phyloP scores from a whole-genome alignment of 2,329 filamentous ascomycete species.

The Sporothrix variecibatus region DNA sequence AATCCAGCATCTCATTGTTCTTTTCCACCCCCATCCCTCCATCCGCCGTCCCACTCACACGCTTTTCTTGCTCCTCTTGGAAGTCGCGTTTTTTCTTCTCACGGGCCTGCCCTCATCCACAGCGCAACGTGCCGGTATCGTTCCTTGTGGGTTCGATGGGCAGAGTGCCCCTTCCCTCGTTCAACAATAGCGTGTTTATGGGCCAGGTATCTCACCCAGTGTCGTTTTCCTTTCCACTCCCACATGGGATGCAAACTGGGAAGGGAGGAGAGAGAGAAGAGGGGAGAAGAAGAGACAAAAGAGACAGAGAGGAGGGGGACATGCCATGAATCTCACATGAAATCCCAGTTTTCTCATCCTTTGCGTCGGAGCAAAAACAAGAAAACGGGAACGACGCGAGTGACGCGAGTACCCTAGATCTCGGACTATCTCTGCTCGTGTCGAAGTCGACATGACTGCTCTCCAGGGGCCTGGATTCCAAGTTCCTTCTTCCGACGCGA shows the following conservation, averaged over 20 bases:
- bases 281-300: neutral
- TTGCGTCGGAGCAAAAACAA: conserved; percentile 8
- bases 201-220: neutral
- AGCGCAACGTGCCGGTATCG: neutral
- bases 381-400: neutral
- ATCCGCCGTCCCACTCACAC: neutral
- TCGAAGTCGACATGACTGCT: neutral
- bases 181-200: neutral
- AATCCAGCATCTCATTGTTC: neutral
- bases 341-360: neutral
- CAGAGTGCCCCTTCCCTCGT: neutral
- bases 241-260: neutral
- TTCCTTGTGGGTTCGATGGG: conserved; percentile 10
- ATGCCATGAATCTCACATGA: neutral
- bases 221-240: no score
- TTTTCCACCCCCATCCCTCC: neutral
- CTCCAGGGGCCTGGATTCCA: neutral
- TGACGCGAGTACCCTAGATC: neutral
- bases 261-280: neutral
- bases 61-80: neutral
- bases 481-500: neutral
- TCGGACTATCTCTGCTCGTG: neutral
- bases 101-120: neutral
- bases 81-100: neutral
- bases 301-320: neutral